Evolutionary conservation across 2,329 filamentous ascomycete species (phyloP).

Genomic region (Zelopaecilomyces penicillatus): DNA sequence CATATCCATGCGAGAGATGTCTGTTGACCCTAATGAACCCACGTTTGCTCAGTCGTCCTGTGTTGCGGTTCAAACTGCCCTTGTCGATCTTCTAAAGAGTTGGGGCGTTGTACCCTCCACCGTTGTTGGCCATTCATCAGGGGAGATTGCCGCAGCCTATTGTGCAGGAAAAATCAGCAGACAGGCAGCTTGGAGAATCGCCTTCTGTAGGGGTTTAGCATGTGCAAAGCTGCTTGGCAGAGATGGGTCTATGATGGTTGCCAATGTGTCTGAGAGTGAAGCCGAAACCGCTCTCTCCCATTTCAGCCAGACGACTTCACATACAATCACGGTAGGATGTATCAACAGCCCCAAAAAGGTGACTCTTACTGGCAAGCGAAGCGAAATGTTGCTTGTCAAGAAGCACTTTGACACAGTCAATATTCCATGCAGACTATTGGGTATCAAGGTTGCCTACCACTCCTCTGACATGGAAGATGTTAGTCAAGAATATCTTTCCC

Average conservation of each 20-base stretch:
- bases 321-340: slow-evolving; percentile 7
- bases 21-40: slow-evolving; percentile 8
- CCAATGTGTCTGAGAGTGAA: slow-evolving; percentile 6
- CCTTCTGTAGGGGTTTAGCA: slow-evolving; percentile 6
- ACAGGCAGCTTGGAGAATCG: slow-evolving; percentile 19
- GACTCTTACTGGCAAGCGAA: slow-evolving; percentile 5
- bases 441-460: slow-evolving; percentile 36
- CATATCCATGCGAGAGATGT: no score
- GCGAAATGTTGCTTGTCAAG: slow-evolving; percentile 20
- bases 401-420: slow-evolving; percentile 26
- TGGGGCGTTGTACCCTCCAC: slow-evolving; percentile 20
- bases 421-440: slow-evolving; percentile 29
- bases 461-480: slow-evolving; percentile 22
- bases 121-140: slow-evolving; percentile 31
- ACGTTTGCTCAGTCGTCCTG: slow-evolving; percentile 15
- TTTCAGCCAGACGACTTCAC: not conserved
- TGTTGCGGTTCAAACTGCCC: slow-evolving; percentile 33
- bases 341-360: slow-evolving; percentile 10
- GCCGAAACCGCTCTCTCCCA: slow-evolving; percentile 5
- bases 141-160: slow-evolving; percentile 32
- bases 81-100: slow-evolving; percentile 28
- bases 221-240: slow-evolving; percentile 1
- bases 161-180: slow-evolving; percentile 13
- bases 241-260: slow-evolving; percentile 7
- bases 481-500: slow-evolving; percentile 12